These are phyloP conservation scores for Rhipidocladum racemiflorum DNA, from an alignment of 176 grass and related monocot genomes.

Conservation along the genomic window DNA sequence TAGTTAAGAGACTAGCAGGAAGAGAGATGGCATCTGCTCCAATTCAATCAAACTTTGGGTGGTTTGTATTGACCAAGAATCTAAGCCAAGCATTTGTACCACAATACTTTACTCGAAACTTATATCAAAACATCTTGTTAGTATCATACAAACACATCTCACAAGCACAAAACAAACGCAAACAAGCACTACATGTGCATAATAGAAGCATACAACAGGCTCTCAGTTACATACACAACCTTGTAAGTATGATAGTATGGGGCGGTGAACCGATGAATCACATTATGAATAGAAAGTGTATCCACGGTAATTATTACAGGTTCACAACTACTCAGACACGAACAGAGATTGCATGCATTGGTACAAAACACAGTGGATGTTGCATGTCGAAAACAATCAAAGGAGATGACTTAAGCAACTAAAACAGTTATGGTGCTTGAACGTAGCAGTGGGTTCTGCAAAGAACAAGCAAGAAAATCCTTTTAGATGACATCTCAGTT, in stretches of 20 bases:
- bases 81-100: background rate
- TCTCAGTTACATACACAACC: background rate
- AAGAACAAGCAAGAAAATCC: background rate
- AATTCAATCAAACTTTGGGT: background rate
- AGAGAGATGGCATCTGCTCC: too few species aligned
- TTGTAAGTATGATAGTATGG: background rate
- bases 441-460: constrained; percentile 1
- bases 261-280: background rate
- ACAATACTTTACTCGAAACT: background rate
- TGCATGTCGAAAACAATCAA: background rate
- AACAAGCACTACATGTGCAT: background rate
- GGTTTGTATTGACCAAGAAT: background rate
- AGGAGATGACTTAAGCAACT: background rate
- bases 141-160: background rate
- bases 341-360: background rate
- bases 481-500: background rate
- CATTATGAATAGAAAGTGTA: background rate
- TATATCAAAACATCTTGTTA: background rate
- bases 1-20: too few species aligned
- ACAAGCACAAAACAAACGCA: background rate
- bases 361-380: background rate
- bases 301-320: background rate
- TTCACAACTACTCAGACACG: background rate
- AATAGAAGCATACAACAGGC: background rate
- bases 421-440: constrained; percentile 9